A percentile compares a stretch with the other conserved stretches of the same genome.
These are phyloP conservation scores for Termitomyces eurrhizus DNA, from an alignment of 768 basidiomycete genomes.

Conservation along the genomic window DNA sequence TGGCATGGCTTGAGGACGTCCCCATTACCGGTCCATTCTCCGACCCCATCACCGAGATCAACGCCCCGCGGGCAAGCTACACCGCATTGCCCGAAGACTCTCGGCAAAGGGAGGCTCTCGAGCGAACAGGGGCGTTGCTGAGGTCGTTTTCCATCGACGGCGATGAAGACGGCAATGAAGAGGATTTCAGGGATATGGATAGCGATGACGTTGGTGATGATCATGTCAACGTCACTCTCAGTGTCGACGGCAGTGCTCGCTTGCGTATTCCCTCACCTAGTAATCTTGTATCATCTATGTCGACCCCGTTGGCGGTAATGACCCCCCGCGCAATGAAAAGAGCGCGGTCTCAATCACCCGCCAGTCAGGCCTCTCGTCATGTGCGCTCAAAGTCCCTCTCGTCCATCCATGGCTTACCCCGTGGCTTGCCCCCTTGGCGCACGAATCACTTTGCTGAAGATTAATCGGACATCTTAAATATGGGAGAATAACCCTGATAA, in stretches of 20 bases:
- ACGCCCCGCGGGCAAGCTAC: constrained; percentile 9
- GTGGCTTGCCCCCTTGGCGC: constrained; percentile 11
- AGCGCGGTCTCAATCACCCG: constrained; percentile 16
- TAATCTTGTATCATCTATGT: constrained; percentile 12
- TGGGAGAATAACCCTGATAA: background rate
- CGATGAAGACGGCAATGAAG: constrained; percentile 5
- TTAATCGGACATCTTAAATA: background rate
- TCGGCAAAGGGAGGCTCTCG: constrained; percentile 10
- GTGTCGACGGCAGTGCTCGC: background rate
- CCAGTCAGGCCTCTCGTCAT: constrained; percentile 11
- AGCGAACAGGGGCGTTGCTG: constrained; percentile 11
- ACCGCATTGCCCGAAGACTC: constrained; percentile 15
- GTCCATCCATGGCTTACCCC: constrained; percentile 3
- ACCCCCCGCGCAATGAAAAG: constrained; percentile 18
- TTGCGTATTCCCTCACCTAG: constrained; percentile 9
- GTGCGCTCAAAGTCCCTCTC: constrained; percentile 13
- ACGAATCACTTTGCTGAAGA: constrained; percentile 6
- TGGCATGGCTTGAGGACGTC: constrained; percentile 43
- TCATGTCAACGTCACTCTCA: background rate
- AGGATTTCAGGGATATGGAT: background rate
- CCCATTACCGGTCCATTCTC: background rate
- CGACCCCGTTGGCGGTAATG: constrained; percentile 6
- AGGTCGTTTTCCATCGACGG: constrained; percentile 7
- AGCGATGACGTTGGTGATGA: background rate
- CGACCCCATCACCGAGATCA: constrained; percentile 17